A percentile compares a stretch with the other conserved stretches of the same genome.
Evolutionary conservation across 306 rosid species (phyloP).

Genomic region (Vigna unguiculata): DNA sequence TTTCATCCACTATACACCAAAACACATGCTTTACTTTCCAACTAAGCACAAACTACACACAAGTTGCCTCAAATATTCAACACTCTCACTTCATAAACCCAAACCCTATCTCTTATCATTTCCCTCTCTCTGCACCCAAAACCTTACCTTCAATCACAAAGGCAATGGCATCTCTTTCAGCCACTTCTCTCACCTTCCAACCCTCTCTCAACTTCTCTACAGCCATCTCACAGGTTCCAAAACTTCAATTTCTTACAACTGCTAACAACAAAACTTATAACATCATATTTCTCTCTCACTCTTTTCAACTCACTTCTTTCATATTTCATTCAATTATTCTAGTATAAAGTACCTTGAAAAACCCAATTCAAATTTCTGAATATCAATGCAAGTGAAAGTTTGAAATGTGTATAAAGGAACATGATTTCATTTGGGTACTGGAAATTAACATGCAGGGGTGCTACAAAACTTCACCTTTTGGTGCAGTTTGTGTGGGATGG

Average conservation of each 20-base stretch:
- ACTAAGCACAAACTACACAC: slow-evolving; percentile 18
- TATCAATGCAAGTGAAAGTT: background rate
- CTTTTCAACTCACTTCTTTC: background rate
- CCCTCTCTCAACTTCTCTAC: slow-evolving; percentile 47
- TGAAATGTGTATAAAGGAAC: background rate
- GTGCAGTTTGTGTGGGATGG: slow-evolving; percentile 50
- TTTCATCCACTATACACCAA: background rate
- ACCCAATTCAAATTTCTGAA: background rate
- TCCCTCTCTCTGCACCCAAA: background rate
- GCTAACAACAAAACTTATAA: background rate
- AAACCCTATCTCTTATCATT: slow-evolving; percentile 40
- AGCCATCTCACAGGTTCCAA: slow-evolving; percentile 48
- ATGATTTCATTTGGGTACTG: background rate
- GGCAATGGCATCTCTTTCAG: slow-evolving; percentile 67
- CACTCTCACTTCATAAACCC: slow-evolving; percentile 39
- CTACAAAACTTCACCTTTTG: slow-evolving; percentile 39
- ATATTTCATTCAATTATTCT: no score
- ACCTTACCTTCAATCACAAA: slow-evolving; percentile 36
- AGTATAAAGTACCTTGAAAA: background rate
- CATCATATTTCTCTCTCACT: background rate
- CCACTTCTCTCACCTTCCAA: slow-evolving; percentile 54
- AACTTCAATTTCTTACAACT: background rate
- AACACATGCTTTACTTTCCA: slow-evolving; percentile 42
- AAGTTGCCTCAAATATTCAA: background rate
- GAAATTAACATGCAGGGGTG: slow-evolving; percentile 46